Percentiles rank a stretch among this genome's conserved stretches.
phyloP scores from a whole-genome alignment of 495 filamentous ascomycete genomes.

The Lophiotrema nucula region DNA sequence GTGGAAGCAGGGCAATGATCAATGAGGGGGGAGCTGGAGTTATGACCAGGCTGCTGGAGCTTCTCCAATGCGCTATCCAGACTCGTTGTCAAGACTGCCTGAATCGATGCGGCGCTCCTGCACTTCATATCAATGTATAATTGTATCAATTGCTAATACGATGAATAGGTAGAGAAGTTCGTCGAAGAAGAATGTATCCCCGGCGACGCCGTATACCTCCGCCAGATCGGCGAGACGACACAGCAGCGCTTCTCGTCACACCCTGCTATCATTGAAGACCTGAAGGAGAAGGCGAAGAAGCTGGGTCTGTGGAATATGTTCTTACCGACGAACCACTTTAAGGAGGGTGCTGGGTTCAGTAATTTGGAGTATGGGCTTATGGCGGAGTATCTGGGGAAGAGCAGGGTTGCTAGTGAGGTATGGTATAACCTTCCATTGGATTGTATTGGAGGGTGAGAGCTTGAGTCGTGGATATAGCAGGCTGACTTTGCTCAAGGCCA shows the following conservation, averaged over 20 bases:
- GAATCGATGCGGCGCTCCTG: too few species aligned
- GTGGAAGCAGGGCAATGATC: too few species aligned
- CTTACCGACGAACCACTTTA: slow-evolving; percentile 89
- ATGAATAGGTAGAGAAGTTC: slow-evolving; percentile 84
- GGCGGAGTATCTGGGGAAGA: slow-evolving; percentile 48
- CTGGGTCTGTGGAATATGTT: slow-evolving; percentile 99
- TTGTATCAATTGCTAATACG: background rate
- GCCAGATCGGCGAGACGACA: slow-evolving; percentile 71
- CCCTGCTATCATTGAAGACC: slow-evolving; percentile 77
- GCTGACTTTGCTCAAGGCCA: too few species aligned
- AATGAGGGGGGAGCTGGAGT: too few species aligned
- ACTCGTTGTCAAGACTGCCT: too few species aligned
- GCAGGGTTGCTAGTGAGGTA: slow-evolving; percentile 41
- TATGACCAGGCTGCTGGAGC: too few species aligned
- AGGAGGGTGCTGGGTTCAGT: slow-evolving; percentile 70
- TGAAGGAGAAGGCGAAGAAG: slow-evolving; percentile 79
- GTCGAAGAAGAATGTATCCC: slow-evolving; percentile 92
- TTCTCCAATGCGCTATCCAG: too few species aligned
- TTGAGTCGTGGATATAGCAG: slow-evolving; percentile 2
- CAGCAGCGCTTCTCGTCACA: slow-evolving; percentile 72
- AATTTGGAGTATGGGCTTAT: slow-evolving; percentile 48
- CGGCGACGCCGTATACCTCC: slow-evolving; percentile 72
- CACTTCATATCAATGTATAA: background rate
- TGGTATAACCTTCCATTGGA: background rate
- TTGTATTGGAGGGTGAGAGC: background rate